phyloP scores from a whole-genome alignment of 2,329 filamentous ascomycete species.

The Ophiosphaerella korrae region DNA sequence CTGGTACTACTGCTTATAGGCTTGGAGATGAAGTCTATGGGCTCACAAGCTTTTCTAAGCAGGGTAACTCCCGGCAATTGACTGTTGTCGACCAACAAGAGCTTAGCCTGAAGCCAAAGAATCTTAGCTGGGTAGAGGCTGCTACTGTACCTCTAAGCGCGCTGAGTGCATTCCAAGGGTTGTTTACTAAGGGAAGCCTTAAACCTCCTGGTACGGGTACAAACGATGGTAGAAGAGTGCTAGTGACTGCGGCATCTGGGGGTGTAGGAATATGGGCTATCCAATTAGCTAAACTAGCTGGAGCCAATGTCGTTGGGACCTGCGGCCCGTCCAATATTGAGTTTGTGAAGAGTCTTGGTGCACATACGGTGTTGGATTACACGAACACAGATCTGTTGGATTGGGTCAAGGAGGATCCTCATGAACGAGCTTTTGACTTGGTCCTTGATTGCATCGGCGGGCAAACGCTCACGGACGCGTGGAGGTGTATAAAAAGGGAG shows the following conservation, averaged over 20 bases:
- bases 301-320: constrained; percentile 49
- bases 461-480: constrained; percentile 49
- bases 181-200: constrained; percentile 37
- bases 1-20: constrained; percentile 39
- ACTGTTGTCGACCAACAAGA: constrained; percentile 43
- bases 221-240: constrained; percentile 42
- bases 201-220: neutral
- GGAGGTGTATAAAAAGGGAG: constrained; percentile 47
- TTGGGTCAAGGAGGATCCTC: constrained; percentile 39
- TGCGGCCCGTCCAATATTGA: constrained; percentile 47
- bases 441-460: constrained; percentile 54
- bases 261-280: constrained; percentile 53
- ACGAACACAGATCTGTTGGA: constrained; percentile 31
- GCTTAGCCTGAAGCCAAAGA: constrained; percentile 44
- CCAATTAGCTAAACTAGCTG: constrained; percentile 48
- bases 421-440: constrained; percentile 47
- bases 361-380: constrained; percentile 51
- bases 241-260: constrained; percentile 54
- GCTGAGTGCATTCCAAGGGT: constrained; percentile 52
- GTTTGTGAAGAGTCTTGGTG: constrained; percentile 50
- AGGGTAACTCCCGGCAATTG: constrained; percentile 48
- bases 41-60: constrained; percentile 28
- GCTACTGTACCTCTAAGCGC: constrained; percentile 49
- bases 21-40: constrained; percentile 38
- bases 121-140: constrained; percentile 44